Base-by-base conservation (phyloP, 2,329 filamentous ascomycete species). In the Talaromyces sp. region DNA sequence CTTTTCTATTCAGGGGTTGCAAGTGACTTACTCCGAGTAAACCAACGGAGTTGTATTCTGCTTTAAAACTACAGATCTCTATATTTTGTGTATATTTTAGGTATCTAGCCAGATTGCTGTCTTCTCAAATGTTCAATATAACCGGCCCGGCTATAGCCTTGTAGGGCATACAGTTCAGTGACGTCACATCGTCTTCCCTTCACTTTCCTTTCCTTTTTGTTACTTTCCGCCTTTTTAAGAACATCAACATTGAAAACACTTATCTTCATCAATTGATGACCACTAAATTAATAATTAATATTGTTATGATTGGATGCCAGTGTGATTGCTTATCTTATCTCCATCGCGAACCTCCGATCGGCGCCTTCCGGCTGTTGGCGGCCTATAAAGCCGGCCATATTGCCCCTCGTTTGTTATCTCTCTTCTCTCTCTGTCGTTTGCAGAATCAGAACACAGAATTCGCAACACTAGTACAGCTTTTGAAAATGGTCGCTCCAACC, bases 401-500 rank as follows among this genome's bases (percentile, higher is more conserved):
- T 25, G 19, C 44, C 44, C 44, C n/a, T 47, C 44, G 17, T n/a
- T n/a, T 15, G 36, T n/a, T n/a, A 39, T 39, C 36, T 39, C 7
- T 39, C 36, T n/a, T 9, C 9, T 39, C 17, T 39, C 17, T n/a
- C 13, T n/a, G 15, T 22, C 44, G 4, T 25, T n/a, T 9, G 44
- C 22, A 47, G n/a, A 47, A 47, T 13, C 19, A 47, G 4, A 15
- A 47, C 11, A 22, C 9, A 13, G 11, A 25, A 22, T 25, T 3
- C 10, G 9, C n/a, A 47, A 25, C 11, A 19, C 7, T 11, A 25
- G 9, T 1, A 25, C 36, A 22, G 8, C n/a, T 13, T 19, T 22
- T 9, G 1, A 47, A 30, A 33, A 56, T 56, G 51, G 58, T 60
- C 33, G 57, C 54, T 15, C 47, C 52, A 55, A 66, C 66, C 9